Evolutionary conservation across 768 basidiomycete genomes (phyloP).

Genomic region (Suillus plorans): DNA sequence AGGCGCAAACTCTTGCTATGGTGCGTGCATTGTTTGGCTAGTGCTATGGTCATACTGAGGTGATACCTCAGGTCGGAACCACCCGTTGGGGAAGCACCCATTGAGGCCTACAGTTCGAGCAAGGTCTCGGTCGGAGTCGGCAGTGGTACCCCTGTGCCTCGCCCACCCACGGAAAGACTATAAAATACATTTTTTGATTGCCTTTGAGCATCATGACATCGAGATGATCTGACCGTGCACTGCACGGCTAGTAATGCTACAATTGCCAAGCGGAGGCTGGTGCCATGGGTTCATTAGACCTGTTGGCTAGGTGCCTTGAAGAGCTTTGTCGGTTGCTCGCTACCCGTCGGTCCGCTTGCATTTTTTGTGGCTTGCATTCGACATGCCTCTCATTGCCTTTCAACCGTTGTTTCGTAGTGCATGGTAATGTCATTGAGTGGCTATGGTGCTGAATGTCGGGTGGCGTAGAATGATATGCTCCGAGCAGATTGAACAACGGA

Average conservation of each 20-base stretch:
- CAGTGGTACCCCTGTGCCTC: background rate
- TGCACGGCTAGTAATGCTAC: background rate
- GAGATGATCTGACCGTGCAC: background rate
- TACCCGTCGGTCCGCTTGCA: background rate
- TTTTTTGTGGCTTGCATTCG: background rate
- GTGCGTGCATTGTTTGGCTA: background rate
- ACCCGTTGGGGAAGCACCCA: background rate
- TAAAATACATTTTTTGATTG: background rate
- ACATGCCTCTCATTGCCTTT: background rate
- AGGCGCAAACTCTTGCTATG: background rate
- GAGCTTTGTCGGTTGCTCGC: background rate
- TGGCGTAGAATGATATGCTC: background rate
- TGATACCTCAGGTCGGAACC: constrained; percentile 1
- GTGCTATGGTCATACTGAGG: background rate
- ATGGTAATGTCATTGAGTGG: background rate
- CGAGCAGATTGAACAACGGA: background rate
- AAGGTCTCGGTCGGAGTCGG: background rate
- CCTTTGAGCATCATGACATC: background rate
- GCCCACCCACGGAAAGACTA: background rate
- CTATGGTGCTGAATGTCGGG: too few species aligned
- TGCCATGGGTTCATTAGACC: background rate
- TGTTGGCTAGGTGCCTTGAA: background rate
- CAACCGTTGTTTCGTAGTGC: background rate
- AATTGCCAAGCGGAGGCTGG: background rate
- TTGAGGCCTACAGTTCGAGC: background rate